Conservation (phyloP, 345 rosid species). For the Ceriops zippeliana region DNA sequence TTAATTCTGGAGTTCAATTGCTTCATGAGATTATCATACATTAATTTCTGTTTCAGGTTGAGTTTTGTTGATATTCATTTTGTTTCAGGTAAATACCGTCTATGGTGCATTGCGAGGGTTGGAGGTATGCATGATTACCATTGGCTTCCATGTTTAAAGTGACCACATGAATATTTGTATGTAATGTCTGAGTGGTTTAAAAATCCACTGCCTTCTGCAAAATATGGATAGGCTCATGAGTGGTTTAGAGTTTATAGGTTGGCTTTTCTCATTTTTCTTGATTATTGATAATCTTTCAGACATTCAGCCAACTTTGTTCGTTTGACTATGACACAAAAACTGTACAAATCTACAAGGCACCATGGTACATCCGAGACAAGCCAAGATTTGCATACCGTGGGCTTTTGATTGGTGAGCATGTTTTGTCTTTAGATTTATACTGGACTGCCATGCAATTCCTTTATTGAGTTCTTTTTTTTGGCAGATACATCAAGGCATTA, state of each 20-base stretch:
- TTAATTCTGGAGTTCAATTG: background rate
- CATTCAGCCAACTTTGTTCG: slow-evolving; percentile 85
- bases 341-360: slow-evolving; percentile 67
- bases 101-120: slow-evolving; percentile 88
- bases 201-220: background rate
- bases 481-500: slow-evolving; percentile 95
- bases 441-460: too few species aligned
- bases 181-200: too few species aligned
- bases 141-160: slow-evolving; percentile 1
- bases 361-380: slow-evolving; percentile 81
- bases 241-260: background rate
- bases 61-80: background rate
- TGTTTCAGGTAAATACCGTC: slow-evolving; percentile 73
- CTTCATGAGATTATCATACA: background rate
- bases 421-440: background rate
- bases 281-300: slow-evolving; percentile 44
- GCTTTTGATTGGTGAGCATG: slow-evolving; percentile 60
- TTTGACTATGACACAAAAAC: slow-evolving; percentile 68
- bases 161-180: background rate
- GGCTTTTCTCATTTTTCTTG: background rate
- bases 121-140: slow-evolving; percentile 55
- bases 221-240: background rate
- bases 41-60: background rate
- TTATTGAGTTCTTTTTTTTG: background rate
- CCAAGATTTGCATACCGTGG: slow-evolving; percentile 91